Evolutionary conservation across 306 rosid species (phyloP).

Genomic region (Aeschynomene evenia): DNA sequence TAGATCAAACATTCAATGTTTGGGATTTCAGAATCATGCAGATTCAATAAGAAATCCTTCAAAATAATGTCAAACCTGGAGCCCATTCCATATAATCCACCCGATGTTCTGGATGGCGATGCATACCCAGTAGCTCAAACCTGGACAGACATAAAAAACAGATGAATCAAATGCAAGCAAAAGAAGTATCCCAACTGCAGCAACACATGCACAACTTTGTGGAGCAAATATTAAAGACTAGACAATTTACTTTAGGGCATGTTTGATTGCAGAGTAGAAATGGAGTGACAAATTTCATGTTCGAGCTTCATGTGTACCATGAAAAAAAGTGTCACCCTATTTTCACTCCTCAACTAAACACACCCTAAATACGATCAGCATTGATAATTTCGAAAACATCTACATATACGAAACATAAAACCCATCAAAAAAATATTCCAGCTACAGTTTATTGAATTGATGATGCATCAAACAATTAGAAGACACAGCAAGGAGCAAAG

Average conservation of each 20-base stretch:
- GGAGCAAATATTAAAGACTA: background rate
- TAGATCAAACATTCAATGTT: slow-evolving; percentile 8
- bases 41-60: slow-evolving; percentile 22
- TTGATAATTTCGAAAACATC: slow-evolving; percentile 12
- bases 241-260: slow-evolving; percentile 13
- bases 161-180: slow-evolving; percentile 26
- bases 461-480: slow-evolving; percentile 6
- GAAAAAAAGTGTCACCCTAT: no score
- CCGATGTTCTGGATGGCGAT: slow-evolving; percentile 93
- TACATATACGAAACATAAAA: slow-evolving; percentile 12
- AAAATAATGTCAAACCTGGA: slow-evolving; percentile 69
- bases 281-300: no score
- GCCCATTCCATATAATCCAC: slow-evolving; percentile 99
- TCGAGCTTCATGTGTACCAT: no score
- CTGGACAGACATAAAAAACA: slow-evolving; percentile 48
- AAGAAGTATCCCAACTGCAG: no score
- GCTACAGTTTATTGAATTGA: background rate
- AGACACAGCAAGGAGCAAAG: slow-evolving; percentile 6
- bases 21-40: background rate
- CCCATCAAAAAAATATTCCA: background rate
- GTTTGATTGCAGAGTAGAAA: no score
- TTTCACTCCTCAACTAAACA: no score
- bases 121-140: slow-evolving; percentile 86
- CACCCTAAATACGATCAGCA: slow-evolving; percentile 1
- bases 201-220: slow-evolving; percentile 10